Percentiles rank a stretch among this genome's conserved stretches.
These are phyloP conservation scores for Saccharomycopsis synnaedendra DNA, from an alignment of 805 yeast species.

Conservation along the genomic window DNA sequence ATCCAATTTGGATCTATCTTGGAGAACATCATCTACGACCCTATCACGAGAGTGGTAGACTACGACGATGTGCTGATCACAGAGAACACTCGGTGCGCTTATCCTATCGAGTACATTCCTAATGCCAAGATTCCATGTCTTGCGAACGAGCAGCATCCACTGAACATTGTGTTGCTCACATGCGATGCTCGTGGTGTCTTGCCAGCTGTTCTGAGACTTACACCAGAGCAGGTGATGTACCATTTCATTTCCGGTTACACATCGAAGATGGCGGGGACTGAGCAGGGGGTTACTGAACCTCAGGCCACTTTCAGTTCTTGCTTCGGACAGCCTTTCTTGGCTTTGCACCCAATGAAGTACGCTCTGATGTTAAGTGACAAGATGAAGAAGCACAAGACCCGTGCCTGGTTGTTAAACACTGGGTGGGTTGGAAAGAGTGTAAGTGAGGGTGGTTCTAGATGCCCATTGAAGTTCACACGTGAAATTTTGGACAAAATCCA, in stretches of 20 bases:
- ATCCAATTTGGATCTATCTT: conserved; percentile 89
- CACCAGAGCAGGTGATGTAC: conserved; percentile 96
- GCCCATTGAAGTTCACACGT: conserved; percentile 95
- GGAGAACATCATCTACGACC: conserved; percentile 87
- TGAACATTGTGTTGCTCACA: conserved; percentile 82
- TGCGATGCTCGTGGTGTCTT: conserved; percentile 98
- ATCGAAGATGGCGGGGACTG: conserved; percentile 99
- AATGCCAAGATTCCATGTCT: conserved; percentile 93
- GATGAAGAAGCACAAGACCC: conserved; percentile 78
- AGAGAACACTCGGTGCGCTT: conserved; percentile 97
- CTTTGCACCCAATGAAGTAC: conserved; percentile 94
- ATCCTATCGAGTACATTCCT: conserved; percentile 95
- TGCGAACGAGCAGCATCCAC: conserved; percentile 73
- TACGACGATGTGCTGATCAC: conserved; percentile 74
- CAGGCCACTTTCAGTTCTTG: conserved; percentile 97
- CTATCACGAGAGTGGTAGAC: conserved; percentile 69
- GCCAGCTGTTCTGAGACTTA: conserved; percentile 91
- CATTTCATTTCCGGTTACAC: conserved; percentile 98
- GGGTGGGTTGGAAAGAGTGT: conserved; percentile 98
- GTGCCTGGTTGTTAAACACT: conserved; percentile 94
- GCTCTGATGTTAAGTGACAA: conserved; percentile 93
- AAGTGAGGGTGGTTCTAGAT: conserved; percentile 89
- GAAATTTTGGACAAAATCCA: conserved; percentile 92
- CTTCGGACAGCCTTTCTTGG: conserved; percentile 98
- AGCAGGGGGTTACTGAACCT: conserved; percentile 97